phyloP scores from a whole-genome alignment of 495 filamentous ascomycete species.

The Trichodelitschia bisporula region DNA sequence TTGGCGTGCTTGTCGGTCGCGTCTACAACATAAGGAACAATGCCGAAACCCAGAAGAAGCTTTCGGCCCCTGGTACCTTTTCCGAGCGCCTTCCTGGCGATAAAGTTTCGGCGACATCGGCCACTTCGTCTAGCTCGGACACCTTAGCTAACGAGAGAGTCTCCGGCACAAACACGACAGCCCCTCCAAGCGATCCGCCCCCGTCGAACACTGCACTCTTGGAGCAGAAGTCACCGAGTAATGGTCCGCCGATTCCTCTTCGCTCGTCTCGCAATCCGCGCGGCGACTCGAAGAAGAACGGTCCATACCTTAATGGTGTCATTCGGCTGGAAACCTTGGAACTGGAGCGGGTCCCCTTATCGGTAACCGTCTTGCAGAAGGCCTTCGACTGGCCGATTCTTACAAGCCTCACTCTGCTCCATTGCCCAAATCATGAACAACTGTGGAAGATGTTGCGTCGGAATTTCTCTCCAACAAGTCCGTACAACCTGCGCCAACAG shows the following conservation, averaged over 20 bases:
- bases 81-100: neutral
- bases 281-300: neutral
- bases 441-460: conserved; percentile 62
- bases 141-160: too few species aligned
- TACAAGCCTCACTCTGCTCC: conserved; percentile 57
- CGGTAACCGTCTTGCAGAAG: conserved; percentile 37
- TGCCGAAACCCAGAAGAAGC: conserved; percentile 5
- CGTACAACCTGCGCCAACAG: neutral
- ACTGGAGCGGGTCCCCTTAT: conserved; percentile 59
- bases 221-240: neutral
- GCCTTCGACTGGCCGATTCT: conserved; percentile 61
- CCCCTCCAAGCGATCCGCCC: neutral
- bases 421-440: conserved; percentile 51
- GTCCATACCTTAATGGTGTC: conserved; percentile 14
- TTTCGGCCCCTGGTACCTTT: neutral
- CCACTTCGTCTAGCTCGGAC: neutral
- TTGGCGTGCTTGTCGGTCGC: conserved; percentile 43
- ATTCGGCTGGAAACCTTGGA: conserved; percentile 54
- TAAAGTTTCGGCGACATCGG: neutral
- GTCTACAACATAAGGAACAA: conserved; percentile 34
- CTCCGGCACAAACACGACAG: neutral
- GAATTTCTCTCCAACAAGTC: conserved; percentile 33
- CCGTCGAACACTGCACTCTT: neutral
- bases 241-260: neutral
- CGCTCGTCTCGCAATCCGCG: neutral